Evolutionary conservation across 257 asterid species (phyloP), one percentile per base, ranked within the genome.

Genomic region (Craterostigma plantagineum): DNA sequence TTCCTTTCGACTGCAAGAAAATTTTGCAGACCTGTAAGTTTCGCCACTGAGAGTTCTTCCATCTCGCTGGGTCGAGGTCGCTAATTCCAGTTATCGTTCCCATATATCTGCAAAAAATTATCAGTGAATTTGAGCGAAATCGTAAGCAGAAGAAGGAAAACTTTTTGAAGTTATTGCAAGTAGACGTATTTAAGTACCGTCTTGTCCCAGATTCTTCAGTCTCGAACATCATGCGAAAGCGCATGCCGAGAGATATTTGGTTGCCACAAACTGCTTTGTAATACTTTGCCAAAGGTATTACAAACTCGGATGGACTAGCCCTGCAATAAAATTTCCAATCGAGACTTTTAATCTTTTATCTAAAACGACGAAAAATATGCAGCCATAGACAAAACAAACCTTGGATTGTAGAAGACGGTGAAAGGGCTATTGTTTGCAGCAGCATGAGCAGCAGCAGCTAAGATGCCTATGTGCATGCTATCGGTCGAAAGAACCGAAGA

Each of bases 1-100:
- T 3, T 16, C 14, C 17, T 35, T 38, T 9, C 10, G 38, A 45
- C 30, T 23, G 42, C 16, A 9, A 8, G 9, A 16, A 42, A 14
- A 11, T 35, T n/a, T 7, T 4, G 14, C 18, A 12, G 58, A 76
- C 98, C 90, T 82, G 98, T 58, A 87, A 76, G 63, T 87, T 87
- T 43, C 93, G 90, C 98, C 98, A 87, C 54, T 87, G 98, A 18
- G 98, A 87, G 57, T 69, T 79, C 67, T 87, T 87, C 98, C 98
- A 87, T 66, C 92, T 63, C 46, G 72, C 79, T 0, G 85, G 63
- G 72, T 87, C 98, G 57, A 82, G 66, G 59, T 82, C 98, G 51
- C 73, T 72, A 35, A 87, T 76, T 46, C 95, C 95, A 0, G 95
- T 74, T 36, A 87, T 72, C 7, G 95, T 82, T 40, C 98, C 98